Conservation (phyloP, 2,329 filamentous ascomycete species). For the Colletotrichum sp. region DNA sequence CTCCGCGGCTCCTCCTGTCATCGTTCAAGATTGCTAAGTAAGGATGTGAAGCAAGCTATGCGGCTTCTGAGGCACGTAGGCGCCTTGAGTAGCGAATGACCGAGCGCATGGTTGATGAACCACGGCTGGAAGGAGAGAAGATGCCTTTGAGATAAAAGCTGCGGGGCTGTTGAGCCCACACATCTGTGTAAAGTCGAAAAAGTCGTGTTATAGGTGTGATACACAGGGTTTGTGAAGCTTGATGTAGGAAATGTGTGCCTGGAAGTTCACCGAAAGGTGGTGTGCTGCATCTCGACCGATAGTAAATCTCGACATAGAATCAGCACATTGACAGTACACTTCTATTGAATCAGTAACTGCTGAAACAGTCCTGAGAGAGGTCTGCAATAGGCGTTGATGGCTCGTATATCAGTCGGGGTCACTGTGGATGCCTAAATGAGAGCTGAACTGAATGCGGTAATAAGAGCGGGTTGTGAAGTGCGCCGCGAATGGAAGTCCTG, state of each 20-base stretch:
- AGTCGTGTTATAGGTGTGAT: not conserved
- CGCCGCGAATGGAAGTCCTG: not conserved
- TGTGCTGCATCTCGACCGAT: not conserved
- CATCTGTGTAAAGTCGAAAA: not conserved
- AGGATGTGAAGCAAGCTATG: not conserved
- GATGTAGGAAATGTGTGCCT: not conserved
- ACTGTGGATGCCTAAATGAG: not conserved
- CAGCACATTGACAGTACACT: not conserved
- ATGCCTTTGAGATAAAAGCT: not conserved
- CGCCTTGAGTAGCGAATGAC: not conserved
- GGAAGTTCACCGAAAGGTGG: not conserved
- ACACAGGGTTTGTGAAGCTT: not conserved
- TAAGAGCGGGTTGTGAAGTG: not conserved
- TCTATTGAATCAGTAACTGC: not conserved
- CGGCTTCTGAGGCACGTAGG: not conserved
- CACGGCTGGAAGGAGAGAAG: not conserved
- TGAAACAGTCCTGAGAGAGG: not conserved
- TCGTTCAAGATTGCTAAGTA: not conserved
- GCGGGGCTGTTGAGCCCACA: not conserved
- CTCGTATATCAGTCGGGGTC: not conserved
- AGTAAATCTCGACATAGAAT: not conserved
- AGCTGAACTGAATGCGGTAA: not conserved
- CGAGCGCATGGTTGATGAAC: not conserved
- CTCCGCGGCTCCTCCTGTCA: not conserved
- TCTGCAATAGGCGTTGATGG: not conserved